Evolutionary conservation across 2,329 filamentous ascomycete species (phyloP).

Genomic region (Fusarium beomiforme): DNA sequence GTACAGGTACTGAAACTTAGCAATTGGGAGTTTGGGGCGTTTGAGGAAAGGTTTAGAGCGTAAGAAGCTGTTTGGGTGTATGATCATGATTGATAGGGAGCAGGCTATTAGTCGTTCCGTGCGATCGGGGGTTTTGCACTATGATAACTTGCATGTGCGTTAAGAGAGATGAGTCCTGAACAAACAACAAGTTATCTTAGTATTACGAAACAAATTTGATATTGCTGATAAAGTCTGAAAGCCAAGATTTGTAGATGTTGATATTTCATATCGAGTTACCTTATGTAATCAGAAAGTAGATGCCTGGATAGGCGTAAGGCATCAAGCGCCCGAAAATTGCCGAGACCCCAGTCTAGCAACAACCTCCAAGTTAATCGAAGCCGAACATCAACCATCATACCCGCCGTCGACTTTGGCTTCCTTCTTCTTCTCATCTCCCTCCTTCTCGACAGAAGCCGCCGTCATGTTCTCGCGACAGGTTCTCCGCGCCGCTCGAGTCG

Average conservation of each 20-base stretch:
- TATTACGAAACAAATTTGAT: not conserved
- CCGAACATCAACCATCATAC: constrained; percentile 35
- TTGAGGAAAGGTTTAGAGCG: constrained; percentile 7
- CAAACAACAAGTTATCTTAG: not conserved
- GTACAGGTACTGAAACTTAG: constrained; percentile 9
- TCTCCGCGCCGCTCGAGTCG: constrained; percentile 64
- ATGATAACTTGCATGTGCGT: not conserved
- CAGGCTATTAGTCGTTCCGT: constrained; percentile 11
- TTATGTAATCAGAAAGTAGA: constrained; percentile 48
- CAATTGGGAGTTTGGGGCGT: constrained; percentile 36
- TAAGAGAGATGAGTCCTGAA: not conserved
- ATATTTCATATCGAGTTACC: constrained; percentile 29
- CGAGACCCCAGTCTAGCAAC: constrained; percentile 46
- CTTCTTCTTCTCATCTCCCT: constrained; percentile 29
- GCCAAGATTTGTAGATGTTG: not conserved
- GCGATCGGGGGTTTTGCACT: not conserved
- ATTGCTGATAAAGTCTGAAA: not conserved
- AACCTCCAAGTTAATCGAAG: constrained; percentile 48
- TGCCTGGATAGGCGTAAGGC: constrained; percentile 53
- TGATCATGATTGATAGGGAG: constrained; percentile 30
- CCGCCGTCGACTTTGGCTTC: constrained; percentile 14
- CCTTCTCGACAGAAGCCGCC: constrained; percentile 31
- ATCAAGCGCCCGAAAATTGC: constrained; percentile 55
- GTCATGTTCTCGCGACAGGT: constrained; percentile 70
- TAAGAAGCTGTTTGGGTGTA: constrained; percentile 32